phyloP scores from a whole-genome alignment of 2,329 filamentous ascomycete genomes.

The Nigrospora oryzae region DNA sequence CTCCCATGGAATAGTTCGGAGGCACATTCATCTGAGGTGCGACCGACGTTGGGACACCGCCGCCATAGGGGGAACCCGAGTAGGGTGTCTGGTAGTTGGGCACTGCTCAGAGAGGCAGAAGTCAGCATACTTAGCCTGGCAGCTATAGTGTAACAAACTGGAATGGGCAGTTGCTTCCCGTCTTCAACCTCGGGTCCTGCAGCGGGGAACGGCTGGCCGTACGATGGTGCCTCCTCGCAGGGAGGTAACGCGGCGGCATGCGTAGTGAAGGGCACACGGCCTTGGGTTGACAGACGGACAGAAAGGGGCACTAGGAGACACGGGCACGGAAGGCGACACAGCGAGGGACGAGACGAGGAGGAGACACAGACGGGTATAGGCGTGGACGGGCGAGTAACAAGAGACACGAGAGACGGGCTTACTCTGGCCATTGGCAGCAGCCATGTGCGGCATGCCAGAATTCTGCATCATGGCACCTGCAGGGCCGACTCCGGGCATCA shows the following conservation, averaged over 20 bases:
- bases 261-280: too few species aligned
- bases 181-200: slow-evolving; percentile 4
- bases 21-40: slow-evolving; percentile 38
- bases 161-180: too few species aligned
- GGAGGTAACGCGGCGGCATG: neutral
- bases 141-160: neutral
- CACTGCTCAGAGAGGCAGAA: slow-evolving; percentile 31
- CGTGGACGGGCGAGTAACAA: slow-evolving; percentile 10
- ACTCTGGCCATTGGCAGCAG: slow-evolving; percentile 49
- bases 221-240: slow-evolving; percentile 6
- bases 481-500: slow-evolving; percentile 44
- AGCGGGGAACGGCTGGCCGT: slow-evolving; percentile 3
- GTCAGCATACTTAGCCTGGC: slow-evolving; percentile 6
- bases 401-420: slow-evolving; percentile 25
- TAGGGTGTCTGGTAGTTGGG: slow-evolving; percentile 49
- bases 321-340: slow-evolving; percentile 5
- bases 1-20: slow-evolving; percentile 48
- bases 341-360: neutral
- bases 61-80: slow-evolving; percentile 46
- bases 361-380: neutral
- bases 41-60: slow-evolving; percentile 39
- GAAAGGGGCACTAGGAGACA: slow-evolving; percentile 2
- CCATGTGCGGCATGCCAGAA: slow-evolving; percentile 50
- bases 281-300: too few species aligned
- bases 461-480: slow-evolving; percentile 54